These are phyloP conservation scores for Neurospora sp. DNA, from an alignment of 495 filamentous ascomycete species.

Conservation along the genomic window DNA sequence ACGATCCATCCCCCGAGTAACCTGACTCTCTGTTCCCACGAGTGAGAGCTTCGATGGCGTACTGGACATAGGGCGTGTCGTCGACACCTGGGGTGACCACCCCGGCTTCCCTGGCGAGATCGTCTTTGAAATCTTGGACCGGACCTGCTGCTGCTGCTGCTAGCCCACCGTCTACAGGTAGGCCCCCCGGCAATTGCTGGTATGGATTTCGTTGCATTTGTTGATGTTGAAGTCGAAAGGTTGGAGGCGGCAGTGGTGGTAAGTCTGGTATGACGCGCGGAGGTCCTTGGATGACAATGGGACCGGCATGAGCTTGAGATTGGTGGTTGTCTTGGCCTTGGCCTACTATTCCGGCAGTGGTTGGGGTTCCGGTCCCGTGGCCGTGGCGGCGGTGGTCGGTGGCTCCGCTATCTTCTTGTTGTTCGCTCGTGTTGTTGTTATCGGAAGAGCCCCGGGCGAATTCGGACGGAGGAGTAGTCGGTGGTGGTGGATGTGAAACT, in stretches of 20 bases:
- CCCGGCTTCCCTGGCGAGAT: constrained; percentile 31
- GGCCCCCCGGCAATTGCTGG: constrained; percentile 4
- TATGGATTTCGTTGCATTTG: neutral
- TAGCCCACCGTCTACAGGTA: constrained; percentile 5
- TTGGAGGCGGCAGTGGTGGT: neutral
- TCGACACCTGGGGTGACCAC: constrained; percentile 39
- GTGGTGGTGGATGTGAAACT: neutral
- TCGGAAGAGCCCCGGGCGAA: neutral
- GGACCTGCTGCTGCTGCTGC: constrained; percentile 26
- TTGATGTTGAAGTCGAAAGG: neutral
- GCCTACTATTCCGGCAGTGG: neutral
- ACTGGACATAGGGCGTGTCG: constrained; percentile 37
- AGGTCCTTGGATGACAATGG: neutral
- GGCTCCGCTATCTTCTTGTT: neutral
- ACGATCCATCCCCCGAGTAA: constrained; percentile 19
- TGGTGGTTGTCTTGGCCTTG: neutral
- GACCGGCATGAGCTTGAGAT: neutral
- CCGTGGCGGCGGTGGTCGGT: neutral
- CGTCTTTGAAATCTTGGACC: constrained; percentile 31
- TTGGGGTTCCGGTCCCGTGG: neutral
- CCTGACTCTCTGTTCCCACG: constrained; percentile 18
- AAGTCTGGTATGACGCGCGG: neutral
- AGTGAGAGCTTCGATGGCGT: constrained; percentile 38
- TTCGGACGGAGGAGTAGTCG: neutral
- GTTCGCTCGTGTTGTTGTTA: neutral